These are phyloP conservation scores for Ilyonectria destructans DNA, from an alignment of 2,329 filamentous ascomycete species.

Conservation along the genomic window DNA sequence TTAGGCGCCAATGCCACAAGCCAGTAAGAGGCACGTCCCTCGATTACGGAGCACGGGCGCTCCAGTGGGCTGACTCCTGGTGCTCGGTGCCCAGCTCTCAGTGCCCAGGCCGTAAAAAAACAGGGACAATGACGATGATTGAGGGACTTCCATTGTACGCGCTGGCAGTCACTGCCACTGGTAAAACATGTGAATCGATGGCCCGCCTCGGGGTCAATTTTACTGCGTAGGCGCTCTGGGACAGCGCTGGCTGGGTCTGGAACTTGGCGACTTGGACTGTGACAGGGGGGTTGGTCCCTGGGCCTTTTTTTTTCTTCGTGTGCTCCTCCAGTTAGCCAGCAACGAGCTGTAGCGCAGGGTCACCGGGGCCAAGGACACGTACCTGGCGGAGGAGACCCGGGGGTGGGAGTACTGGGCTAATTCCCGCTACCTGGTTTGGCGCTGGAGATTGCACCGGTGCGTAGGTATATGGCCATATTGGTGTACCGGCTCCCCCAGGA, in stretches of 20 bases:
- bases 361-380: neutral
- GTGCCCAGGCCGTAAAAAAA: neutral
- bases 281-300: slow-evolving; percentile 1
- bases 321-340: neutral
- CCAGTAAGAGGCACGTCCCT: neutral
- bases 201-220: neutral
- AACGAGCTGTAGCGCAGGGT: slow-evolving; percentile 3
- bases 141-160: neutral
- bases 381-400: neutral
- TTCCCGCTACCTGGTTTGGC: neutral
- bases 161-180: neutral
- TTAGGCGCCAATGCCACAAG: slow-evolving; percentile 11
- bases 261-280: slow-evolving; percentile 11
- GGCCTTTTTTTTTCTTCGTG: neutral
- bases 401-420: neutral
- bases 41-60: neutral
- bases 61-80: neutral
- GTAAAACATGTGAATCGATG: neutral
- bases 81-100: neutral
- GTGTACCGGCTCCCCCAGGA: neutral
- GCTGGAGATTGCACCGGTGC: no score
- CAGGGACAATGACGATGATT: neutral
- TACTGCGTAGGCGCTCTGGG: neutral
- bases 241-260: neutral
- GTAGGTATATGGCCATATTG: slow-evolving; percentile 9